Conservation (phyloP, 257 asterid genomes). For the Linaria vulgaris region DNA sequence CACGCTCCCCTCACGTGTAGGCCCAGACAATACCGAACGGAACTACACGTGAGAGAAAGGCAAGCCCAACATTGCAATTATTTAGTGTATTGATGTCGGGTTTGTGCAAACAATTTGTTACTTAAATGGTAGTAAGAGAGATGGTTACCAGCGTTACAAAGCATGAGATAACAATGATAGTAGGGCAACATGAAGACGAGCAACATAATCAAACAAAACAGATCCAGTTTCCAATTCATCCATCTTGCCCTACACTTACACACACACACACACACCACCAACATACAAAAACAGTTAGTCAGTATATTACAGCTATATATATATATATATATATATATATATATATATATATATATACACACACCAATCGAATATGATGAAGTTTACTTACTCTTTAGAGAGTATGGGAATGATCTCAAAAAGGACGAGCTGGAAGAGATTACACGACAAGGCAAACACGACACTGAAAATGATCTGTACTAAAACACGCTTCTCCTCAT, state of each 20-base stretch:
- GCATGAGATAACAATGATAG: constrained; percentile 94
- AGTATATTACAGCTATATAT: too few species aligned
- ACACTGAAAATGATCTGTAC: constrained; percentile 98
- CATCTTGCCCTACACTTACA: constrained; percentile 79
- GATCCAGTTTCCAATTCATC: constrained; percentile 98
- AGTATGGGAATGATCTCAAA: constrained; percentile 89
- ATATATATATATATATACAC: too few species aligned
- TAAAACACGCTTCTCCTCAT: constrained; percentile 88
- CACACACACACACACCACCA: neutral
- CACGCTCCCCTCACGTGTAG: too few species aligned
- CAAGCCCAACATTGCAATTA: too few species aligned
- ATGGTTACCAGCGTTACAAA: constrained; percentile 70
- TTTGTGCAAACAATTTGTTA: too few species aligned
- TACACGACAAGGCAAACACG: constrained; percentile 94
- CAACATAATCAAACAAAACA: constrained; percentile 82
- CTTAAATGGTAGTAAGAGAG: constrained; percentile 5
- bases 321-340: too few species aligned
- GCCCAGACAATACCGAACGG: too few species aligned
- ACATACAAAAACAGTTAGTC: neutral
- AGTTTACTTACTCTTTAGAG: constrained; percentile 69
- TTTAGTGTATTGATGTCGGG: too few species aligned
- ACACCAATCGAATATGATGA: too few species aligned
- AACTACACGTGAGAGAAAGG: too few species aligned
- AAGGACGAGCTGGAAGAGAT: constrained; percentile 92
- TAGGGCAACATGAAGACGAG: constrained; percentile 95